Conservation (phyloP, 2,329 filamentous ascomycete species). For the Pyrenophora seminiperda region DNA sequence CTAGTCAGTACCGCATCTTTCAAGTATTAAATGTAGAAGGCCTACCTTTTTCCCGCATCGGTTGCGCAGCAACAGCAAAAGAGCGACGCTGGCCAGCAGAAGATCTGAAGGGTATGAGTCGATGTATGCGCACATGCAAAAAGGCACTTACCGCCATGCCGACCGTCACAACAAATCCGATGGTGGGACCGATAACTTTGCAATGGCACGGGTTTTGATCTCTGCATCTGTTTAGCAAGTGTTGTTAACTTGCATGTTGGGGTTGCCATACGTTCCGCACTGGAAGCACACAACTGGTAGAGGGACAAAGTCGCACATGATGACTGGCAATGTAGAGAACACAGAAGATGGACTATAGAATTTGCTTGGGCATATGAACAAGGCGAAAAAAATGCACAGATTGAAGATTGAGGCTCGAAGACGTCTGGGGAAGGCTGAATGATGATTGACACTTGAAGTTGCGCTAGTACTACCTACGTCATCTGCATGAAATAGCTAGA, state of each 20-base stretch:
- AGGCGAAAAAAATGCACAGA: conserved; percentile 1
- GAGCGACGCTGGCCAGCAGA: conserved; percentile 62
- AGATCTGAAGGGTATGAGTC: conserved; percentile 44
- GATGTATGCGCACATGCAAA: conserved; percentile 17
- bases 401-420: not conserved
- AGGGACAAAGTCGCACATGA: conserved; percentile 49
- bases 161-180: conserved; percentile 58
- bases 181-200: conserved; percentile 61
- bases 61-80: conserved; percentile 63
- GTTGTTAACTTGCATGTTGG: not conserved
- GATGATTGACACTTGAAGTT: conserved; percentile 6
- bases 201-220: conserved; percentile 63
- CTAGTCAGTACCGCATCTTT: conserved; percentile 21
- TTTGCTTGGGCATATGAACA: not conserved
- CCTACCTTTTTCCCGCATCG: conserved; percentile 59
- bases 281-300: conserved; percentile 61
- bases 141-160: conserved; percentile 54
- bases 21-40: not conserved
- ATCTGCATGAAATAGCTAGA: conserved; percentile 5
- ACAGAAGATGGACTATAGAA: not conserved
- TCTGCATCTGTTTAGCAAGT: conserved; percentile 41
- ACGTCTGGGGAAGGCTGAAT: conserved; percentile 14
- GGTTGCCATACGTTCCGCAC: conserved; percentile 51
- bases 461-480: conserved; percentile 10
- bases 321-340: not conserved